Evolutionary conservation across 1,284 basidiomycete species (phyloP).

Genomic region (Cryptococcus sp.): DNA sequence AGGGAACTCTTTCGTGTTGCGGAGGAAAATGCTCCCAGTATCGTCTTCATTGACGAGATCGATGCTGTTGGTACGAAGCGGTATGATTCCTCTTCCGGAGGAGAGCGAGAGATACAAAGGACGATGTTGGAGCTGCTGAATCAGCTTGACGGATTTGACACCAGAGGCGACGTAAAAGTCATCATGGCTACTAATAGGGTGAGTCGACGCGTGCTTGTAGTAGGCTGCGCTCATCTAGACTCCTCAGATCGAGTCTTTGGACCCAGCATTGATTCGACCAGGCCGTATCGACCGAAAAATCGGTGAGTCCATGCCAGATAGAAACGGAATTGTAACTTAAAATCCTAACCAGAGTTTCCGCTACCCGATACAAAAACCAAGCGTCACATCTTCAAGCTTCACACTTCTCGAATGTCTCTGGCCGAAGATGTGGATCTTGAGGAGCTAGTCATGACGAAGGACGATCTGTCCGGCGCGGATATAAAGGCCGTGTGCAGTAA

Average conservation of each 20-base stretch:
- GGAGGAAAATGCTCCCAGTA: conserved; percentile 95
- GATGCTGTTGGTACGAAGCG: conserved; percentile 98
- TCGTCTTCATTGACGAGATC: conserved; percentile 99
- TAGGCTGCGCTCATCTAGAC: not conserved
- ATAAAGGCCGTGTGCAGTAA: conserved; percentile 89
- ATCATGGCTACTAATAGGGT: conserved; percentile 51
- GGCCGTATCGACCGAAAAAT: conserved; percentile 99
- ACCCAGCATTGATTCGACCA: conserved; percentile 94
- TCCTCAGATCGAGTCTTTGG: conserved; percentile 90
- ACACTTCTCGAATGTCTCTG: conserved; percentile 94
- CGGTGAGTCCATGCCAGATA: conserved; percentile 37
- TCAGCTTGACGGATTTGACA: conserved; percentile 98
- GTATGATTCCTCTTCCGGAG: conserved; percentile 92
- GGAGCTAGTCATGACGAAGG: conserved; percentile 93
- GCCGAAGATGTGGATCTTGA: conserved; percentile 90
- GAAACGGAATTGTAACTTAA: conserved; percentile 1
- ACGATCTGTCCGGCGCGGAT: conserved; percentile 93
- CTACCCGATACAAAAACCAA: conserved; percentile 94
- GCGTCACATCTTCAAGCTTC: conserved; percentile 95
- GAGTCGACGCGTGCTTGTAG: conserved; percentile 4
- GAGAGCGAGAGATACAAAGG: conserved; percentile 97
- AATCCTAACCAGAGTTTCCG: conserved; percentile 66
- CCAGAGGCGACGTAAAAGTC: conserved; percentile 97
- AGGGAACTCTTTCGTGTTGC: conserved; percentile 95
- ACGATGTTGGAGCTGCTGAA: conserved; percentile 99